Evolutionary conservation across 805 yeast species (phyloP).

Genomic region (Blastobotrys peoriensis): DNA sequence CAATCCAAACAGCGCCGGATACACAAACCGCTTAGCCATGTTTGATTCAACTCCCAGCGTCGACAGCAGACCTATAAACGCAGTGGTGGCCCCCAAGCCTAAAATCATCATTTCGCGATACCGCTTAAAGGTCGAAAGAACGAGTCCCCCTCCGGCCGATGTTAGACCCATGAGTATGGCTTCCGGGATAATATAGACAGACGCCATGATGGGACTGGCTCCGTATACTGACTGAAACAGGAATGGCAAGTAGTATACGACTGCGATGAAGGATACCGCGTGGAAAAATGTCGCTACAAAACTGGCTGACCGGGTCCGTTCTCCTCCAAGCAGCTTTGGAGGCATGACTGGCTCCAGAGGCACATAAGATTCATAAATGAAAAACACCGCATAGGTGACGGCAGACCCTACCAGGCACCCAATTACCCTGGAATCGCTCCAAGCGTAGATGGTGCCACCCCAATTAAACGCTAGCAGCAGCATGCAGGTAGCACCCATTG

Average conservation of each 20-base stretch:
- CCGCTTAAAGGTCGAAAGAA: slow-evolving; percentile 38
- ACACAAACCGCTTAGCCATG: slow-evolving; percentile 36
- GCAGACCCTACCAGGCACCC: slow-evolving; percentile 39
- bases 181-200: slow-evolving; percentile 39
- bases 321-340: slow-evolving; percentile 31
- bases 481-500: slow-evolving; percentile 38
- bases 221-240: slow-evolving; percentile 44
- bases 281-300: slow-evolving; percentile 39
- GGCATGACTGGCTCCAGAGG: slow-evolving; percentile 40
- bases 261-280: slow-evolving; percentile 44
- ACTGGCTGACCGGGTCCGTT: slow-evolving; percentile 24
- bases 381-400: slow-evolving; percentile 36
- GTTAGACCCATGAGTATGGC: slow-evolving; percentile 39
- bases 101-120: slow-evolving; percentile 38
- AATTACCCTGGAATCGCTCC: slow-evolving; percentile 50
- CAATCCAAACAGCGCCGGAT: slow-evolving; percentile 42
- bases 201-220: slow-evolving; percentile 34
- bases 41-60: slow-evolving; percentile 38
- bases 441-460: slow-evolving; percentile 45
- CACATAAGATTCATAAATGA: slow-evolving; percentile 40
- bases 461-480: slow-evolving; percentile 48
- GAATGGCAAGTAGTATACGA: slow-evolving; percentile 44
- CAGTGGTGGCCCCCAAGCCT: slow-evolving; percentile 34
- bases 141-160: slow-evolving; percentile 41
- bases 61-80: slow-evolving; percentile 42